Evolutionary conservation across 257 asterid species (phyloP).

Genomic region (Solanum tarapatanum): DNA sequence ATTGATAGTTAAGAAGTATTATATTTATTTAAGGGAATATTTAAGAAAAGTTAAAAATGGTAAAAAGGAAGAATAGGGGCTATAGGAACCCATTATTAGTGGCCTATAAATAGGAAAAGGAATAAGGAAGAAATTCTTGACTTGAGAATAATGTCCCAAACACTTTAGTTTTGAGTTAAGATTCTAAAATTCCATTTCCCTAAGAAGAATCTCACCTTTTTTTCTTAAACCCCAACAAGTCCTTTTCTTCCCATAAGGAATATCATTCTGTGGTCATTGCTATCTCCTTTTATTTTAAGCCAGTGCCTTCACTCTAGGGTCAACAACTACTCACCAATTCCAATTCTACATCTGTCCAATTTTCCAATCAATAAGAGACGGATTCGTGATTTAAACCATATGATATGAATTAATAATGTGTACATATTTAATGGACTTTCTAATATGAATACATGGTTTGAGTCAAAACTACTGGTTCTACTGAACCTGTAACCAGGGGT

Average conservation of each 20-base stretch:
- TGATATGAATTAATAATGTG: too few species aligned
- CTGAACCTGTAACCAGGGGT: neutral
- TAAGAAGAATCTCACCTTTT: slow-evolving; percentile 22
- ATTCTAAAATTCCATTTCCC: slow-evolving; percentile 57
- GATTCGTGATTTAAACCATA: neutral
- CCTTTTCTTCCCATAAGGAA: slow-evolving; percentile 22
- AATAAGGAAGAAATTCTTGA: slow-evolving; percentile 53
- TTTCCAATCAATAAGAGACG: slow-evolving; percentile 9
- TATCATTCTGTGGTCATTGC: slow-evolving; percentile 56
- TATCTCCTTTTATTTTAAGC: neutral
- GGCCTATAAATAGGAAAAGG: slow-evolving; percentile 27
- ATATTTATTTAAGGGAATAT: neutral
- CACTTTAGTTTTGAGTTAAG: slow-evolving; percentile 47
- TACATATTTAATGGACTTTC: neutral
- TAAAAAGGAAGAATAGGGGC: neutral
- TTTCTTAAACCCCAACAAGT: neutral
- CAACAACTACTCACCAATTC: slow-evolving; percentile 5
- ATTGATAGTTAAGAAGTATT: neutral
- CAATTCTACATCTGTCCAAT: slow-evolving; percentile 5
- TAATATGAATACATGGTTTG: neutral
- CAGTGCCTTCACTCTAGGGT: neutral
- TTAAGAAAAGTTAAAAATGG: neutral
- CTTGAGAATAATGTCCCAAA: slow-evolving; percentile 59
- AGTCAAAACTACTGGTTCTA: neutral
- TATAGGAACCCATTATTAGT: neutral